Base-by-base conservation (phyloP, 2,329 filamentous ascomycete species). In the Aspergillus ustus region DNA sequence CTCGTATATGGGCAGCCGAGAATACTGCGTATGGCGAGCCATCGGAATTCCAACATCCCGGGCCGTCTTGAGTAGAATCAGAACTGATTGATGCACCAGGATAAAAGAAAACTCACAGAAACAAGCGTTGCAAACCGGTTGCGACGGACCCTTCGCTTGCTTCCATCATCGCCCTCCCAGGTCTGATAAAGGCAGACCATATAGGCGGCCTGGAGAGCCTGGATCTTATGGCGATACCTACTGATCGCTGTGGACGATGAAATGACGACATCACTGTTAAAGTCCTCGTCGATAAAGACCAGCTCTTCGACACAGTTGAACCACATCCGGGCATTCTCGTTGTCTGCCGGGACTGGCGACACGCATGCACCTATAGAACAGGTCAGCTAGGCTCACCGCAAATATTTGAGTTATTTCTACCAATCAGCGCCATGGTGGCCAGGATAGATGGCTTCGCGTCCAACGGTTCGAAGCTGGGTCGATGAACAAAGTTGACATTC, bases 101-200 rank as follows among this genome's bases (percentile, higher is more conserved):
- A 34, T 1, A 15, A n/a, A 7, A 34, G 15, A n/a, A 29, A n/a
- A 20, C 72, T 63, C 66, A 78, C 75, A 7, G 76, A 75, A n/a
- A 78, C 73, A 1, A 78, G 66, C 0, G 69, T 75, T 22, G 69
- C 69, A 54, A 75, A 78, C 2, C 76, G 70, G 57, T 75, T 69
- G 2, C 76, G 69, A 4, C 77, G 75, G 31, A 78, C 73, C 2
- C 76, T 68, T 6, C 70, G 62, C 63, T 78, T 78, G 50, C 68
- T 72, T 7, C 67, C 53, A 60, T 76, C 73, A 1, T 66, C 66
- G 0, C 77, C 77, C 59, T 79, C 75, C 76, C 76, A 79, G 52
- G 77, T 79, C 55, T 79, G 77, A 52, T 73, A 77, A 4, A 78
- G 65, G 53, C 75, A 78, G 7, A 78, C 75, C 43, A 75, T 67